A percentile compares a stretch with the other conserved stretches of the same genome.
These are phyloP conservation scores for Solanum pimpinellifolium DNA, from an alignment of 257 asterid genomes.

Conservation along the genomic window DNA sequence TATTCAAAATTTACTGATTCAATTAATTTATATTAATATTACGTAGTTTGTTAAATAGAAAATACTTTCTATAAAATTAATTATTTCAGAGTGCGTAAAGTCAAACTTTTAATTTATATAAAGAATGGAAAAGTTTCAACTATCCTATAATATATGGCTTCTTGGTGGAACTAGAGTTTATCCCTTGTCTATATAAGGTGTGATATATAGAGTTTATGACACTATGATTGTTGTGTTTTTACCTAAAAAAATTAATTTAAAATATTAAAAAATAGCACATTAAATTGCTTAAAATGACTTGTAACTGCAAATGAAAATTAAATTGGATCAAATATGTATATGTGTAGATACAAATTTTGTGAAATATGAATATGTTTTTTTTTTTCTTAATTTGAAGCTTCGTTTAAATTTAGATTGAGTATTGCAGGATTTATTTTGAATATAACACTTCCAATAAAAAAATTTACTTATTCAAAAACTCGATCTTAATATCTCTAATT, in stretches of 20 bases:
- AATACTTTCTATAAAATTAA: too few relatives aligned
- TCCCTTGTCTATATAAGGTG: neutral
- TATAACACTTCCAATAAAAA: accelerated
- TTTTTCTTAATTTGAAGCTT: too few relatives aligned
- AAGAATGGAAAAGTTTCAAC: neutral
- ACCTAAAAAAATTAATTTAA: neutral
- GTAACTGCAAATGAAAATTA: too few relatives aligned
- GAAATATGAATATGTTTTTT: neutral
- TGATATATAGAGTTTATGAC: neutral
- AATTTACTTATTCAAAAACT: too few relatives aligned
- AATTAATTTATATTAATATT: neutral
- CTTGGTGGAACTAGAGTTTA: neutral
- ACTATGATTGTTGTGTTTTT: neutral
- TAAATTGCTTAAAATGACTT: neutral
- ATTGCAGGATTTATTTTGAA: accelerated
- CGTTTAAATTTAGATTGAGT: too few relatives aligned
- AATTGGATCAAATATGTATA: neutral
- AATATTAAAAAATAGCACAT: neutral
- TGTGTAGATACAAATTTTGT: neutral
- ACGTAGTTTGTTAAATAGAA: neutral
- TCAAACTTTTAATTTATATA: neutral
- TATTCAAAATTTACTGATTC: neutral
- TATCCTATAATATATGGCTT: neutral
- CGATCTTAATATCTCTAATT: neutral
- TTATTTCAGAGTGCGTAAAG: neutral